Percentiles rank a stretch among this genome's conserved stretches.
These are phyloP conservation scores for Kluyveromyces wickerhamii DNA, from an alignment of 805 yeast species.

Conservation along the genomic window DNA sequence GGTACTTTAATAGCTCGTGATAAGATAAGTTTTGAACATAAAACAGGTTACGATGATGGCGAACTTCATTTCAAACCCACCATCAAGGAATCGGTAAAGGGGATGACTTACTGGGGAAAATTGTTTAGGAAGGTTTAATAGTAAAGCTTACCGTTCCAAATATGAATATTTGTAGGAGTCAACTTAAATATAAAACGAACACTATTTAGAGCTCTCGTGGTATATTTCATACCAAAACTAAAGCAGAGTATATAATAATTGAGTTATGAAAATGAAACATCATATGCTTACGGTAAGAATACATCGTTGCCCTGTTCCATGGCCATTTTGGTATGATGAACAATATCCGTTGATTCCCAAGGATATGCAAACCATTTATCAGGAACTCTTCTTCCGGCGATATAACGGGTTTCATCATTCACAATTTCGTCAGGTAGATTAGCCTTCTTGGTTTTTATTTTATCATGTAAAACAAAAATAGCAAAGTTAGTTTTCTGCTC, in stretches of 20 bases:
- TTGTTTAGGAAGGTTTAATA: constrained; percentile 6
- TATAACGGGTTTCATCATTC: constrained; percentile 48
- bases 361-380: constrained; percentile 85
- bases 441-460: constrained; percentile 63
- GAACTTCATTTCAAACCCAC: constrained; percentile 16
- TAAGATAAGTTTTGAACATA: constrained; percentile 19
- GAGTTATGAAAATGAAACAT: not conserved
- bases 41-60: constrained; percentile 24
- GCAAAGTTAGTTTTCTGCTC: constrained; percentile 56
- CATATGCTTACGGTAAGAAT: constrained; percentile 17
- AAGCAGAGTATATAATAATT: not conserved
- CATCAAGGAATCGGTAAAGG: constrained; percentile 1
- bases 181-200: no score
- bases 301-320: constrained; percentile 67
- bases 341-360: constrained; percentile 77
- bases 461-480: constrained; percentile 72
- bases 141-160: no score
- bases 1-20: constrained; percentile 51
- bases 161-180: no score
- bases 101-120: constrained; percentile 6
- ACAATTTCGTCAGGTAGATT: constrained; percentile 57
- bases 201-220: no score
- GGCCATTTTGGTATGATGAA: constrained; percentile 62
- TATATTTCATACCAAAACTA: not conserved
- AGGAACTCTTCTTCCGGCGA: constrained; percentile 68